Conservation (phyloP, 2,329 filamentous ascomycete species). For the Exophiala viscosa region DNA sequence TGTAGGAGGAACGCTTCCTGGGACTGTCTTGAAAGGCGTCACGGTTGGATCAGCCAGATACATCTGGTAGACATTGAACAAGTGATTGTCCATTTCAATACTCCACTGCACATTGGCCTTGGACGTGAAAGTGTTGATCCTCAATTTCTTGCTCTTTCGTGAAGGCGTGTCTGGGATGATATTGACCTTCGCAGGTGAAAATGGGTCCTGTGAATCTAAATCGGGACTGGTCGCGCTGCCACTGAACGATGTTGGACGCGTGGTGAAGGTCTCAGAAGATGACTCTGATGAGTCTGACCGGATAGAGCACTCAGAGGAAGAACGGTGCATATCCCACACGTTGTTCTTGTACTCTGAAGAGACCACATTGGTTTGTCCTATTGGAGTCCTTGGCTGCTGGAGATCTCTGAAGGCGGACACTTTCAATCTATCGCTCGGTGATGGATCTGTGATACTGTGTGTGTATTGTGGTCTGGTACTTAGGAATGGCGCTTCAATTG, state of each 20-base stretch:
- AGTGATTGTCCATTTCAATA: conserved; percentile 61
- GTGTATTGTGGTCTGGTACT: conserved; percentile 10
- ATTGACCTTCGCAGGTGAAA: conserved; percentile 42
- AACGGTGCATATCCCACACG: conserved; percentile 46
- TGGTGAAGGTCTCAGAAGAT: conserved; percentile 55
- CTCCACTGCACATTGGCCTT: conserved; percentile 48
- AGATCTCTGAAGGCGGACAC: conserved; percentile 37
- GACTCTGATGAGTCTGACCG: conserved; percentile 61
- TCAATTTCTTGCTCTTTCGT: conserved; percentile 31
- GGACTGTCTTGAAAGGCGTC: conserved; percentile 65
- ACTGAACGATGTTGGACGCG: conserved; percentile 52
- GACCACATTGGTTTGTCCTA: conserved; percentile 42
- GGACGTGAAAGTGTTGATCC: conserved; percentile 28
- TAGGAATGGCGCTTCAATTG: conserved; percentile 19
- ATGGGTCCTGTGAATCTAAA: conserved; percentile 56
- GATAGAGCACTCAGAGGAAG: conserved; percentile 56
- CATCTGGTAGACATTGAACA: conserved; percentile 63
- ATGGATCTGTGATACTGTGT: conserved; percentile 25
- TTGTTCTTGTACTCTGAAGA: conserved; percentile 33
- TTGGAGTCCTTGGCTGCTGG: conserved; percentile 42
- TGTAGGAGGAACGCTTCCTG: conserved; percentile 60
- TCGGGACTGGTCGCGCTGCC: conserved; percentile 61
- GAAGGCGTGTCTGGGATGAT: conserved; percentile 38
- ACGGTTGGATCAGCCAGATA: conserved; percentile 64
- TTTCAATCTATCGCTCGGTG: conserved; percentile 36